Conservation (phyloP, 495 filamentous ascomycete genomes). For the Podospora fimiseda region DNA sequence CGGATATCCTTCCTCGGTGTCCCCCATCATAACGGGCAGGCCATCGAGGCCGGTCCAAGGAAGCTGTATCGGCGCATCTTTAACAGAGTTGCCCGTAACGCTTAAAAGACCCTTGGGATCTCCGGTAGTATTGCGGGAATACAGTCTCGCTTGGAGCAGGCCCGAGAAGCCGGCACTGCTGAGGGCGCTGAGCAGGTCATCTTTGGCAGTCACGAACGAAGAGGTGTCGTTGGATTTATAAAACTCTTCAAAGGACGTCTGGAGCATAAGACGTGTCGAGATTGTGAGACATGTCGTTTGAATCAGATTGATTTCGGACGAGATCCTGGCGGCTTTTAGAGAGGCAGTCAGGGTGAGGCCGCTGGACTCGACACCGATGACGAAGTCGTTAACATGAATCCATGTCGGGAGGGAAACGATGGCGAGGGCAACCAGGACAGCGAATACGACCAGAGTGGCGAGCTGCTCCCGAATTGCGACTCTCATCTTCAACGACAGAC, state of each 20-base stretch:
- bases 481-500: constrained; percentile 54
- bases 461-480: constrained; percentile 81
- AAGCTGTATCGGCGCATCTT: constrained; percentile 39
- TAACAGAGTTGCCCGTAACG: constrained; percentile 43
- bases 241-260: constrained; percentile 55
- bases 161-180: constrained; percentile 43
- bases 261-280: constrained; percentile 60
- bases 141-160: constrained; percentile 61
- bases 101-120: constrained; percentile 49
- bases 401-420: constrained; percentile 48
- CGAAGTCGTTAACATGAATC: constrained; percentile 71
- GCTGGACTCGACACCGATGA: constrained; percentile 52
- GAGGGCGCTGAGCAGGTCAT: constrained; percentile 59
- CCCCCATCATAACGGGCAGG: constrained; percentile 49
- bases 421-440: constrained; percentile 60
- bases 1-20: constrained; percentile 56
- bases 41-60: constrained; percentile 56
- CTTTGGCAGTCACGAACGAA: constrained; percentile 44
- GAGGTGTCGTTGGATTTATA: constrained; percentile 46
- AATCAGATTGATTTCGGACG: constrained; percentile 67
- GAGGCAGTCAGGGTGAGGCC: constrained; percentile 71
- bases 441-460: constrained; percentile 63
- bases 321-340: constrained; percentile 74
- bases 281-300: constrained; percentile 62
- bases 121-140: constrained; percentile 57